A percentile compares a stretch with the other conserved stretches of the same genome.
These are phyloP conservation scores for Daedalea quercina DNA, from an alignment of 768 basidiomycete species.

Conservation along the genomic window DNA sequence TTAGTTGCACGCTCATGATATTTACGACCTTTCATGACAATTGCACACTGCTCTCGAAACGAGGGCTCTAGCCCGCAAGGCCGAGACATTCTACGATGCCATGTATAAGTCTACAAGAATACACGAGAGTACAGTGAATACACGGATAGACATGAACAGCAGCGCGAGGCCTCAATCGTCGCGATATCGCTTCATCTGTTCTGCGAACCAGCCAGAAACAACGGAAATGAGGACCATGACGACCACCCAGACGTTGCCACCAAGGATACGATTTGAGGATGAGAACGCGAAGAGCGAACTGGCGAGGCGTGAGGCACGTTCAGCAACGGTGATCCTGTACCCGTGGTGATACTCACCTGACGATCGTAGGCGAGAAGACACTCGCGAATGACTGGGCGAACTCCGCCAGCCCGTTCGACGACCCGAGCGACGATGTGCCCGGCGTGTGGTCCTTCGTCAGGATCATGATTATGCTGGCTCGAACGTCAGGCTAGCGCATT, in stretches of 20 bases:
- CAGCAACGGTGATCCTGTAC: background rate
- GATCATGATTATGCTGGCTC: conserved; percentile 24
- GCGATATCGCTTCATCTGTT: conserved; percentile 15
- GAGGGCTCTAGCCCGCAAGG: too few relatives aligned
- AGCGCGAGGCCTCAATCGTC: conserved; percentile 6
- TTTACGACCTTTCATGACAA: background rate
- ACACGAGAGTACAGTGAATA: background rate
- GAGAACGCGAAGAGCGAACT: conserved; percentile 24
- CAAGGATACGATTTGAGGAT: conserved; percentile 11
- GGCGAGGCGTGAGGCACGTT: background rate
- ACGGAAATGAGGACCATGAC: conserved; percentile 14
- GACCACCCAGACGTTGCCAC: conserved; percentile 22
- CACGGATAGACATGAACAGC: background rate
- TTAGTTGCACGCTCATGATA: background rate
- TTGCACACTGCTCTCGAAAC: background rate
- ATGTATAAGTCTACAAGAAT: background rate
- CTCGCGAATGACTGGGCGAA: conserved; percentile 23
- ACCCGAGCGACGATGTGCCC: conserved; percentile 21
- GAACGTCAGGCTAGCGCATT: background rate
- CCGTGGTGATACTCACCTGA: conserved; percentile 8
- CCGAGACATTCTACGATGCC: too few relatives aligned
- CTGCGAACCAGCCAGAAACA: conserved; percentile 12
- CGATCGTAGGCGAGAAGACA: conserved; percentile 22
- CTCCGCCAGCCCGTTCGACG: conserved; percentile 27
- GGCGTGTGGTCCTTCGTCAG: conserved; percentile 24